These are phyloP conservation scores for Monilinia laxa DNA, from an alignment of 2,329 filamentous ascomycete genomes.

Conservation along the genomic window DNA sequence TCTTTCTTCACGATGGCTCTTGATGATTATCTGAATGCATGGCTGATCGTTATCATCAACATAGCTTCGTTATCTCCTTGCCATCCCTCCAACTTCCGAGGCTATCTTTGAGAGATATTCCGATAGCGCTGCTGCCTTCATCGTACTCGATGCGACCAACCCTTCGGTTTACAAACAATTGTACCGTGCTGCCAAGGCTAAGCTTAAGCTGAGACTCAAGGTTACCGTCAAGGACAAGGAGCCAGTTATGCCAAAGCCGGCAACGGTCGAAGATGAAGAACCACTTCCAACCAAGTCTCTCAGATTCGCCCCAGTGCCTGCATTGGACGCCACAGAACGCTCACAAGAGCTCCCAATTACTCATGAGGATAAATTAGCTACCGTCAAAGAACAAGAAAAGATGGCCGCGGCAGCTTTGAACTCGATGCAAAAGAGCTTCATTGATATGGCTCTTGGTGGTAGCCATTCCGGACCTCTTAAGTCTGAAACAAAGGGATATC, in stretches of 20 bases:
- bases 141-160: conserved; percentile 76
- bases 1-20: conserved; percentile 5
- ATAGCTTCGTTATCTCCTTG: conserved; percentile 69
- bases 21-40: conserved; percentile 12
- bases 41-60: conserved; percentile 34
- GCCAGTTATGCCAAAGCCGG: conserved; percentile 39
- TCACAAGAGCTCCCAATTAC: not conserved
- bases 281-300: conserved; percentile 31
- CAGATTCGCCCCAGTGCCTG: conserved; percentile 9
- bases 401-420: conserved; percentile 26
- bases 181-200: conserved; percentile 93
- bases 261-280: conserved; percentile 52
- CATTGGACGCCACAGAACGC: not conserved
- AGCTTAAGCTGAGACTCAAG: conserved; percentile 91
- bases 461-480: conserved; percentile 29
- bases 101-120: conserved; percentile 88
- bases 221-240: conserved; percentile 53
- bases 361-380: not conserved
- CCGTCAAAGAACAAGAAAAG: not conserved
- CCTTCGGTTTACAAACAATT: conserved; percentile 91
- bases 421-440: conserved; percentile 37
- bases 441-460: conserved; percentile 25
- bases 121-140: conserved; percentile 80
- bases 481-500: conserved; percentile 18
- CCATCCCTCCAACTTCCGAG: conserved; percentile 60